These are phyloP conservation scores for Lachancea fermentati DNA, from an alignment of 805 yeast species.

Conservation along the genomic window DNA sequence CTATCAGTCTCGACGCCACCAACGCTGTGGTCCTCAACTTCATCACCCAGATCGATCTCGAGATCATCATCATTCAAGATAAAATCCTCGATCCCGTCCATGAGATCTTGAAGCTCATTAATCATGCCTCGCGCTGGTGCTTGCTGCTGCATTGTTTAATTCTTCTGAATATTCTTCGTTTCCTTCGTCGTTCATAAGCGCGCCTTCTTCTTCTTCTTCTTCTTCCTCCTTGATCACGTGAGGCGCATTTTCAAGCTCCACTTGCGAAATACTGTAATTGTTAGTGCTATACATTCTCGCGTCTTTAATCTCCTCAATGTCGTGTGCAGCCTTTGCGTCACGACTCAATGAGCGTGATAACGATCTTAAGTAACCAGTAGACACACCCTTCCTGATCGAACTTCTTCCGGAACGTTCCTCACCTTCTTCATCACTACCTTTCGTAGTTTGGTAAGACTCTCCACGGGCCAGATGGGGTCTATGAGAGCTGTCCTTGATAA, in stretches of 20 bases:
- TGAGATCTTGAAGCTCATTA: constrained; percentile 7
- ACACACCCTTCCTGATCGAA: constrained; percentile 26
- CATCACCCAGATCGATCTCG: background rate
- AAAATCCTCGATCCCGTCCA: constrained; percentile 26
- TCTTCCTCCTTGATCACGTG: constrained; percentile 20
- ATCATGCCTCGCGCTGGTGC: constrained; percentile 14
- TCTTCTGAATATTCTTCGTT: constrained; percentile 16
- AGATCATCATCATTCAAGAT: constrained; percentile 2
- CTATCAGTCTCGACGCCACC: constrained; percentile 1
- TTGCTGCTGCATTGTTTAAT: constrained; percentile 12
- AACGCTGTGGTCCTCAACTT: background rate
- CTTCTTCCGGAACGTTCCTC: constrained; percentile 21
- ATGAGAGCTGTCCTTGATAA: constrained; percentile 21
- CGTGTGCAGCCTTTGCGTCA: constrained; percentile 14
- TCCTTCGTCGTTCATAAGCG: constrained; percentile 20
- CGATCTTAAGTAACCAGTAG: constrained; percentile 51
- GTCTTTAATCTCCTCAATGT: constrained; percentile 9
- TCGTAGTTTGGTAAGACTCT: constrained; percentile 63
- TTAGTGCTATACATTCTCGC: constrained; percentile 21
- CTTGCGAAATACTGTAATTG: constrained; percentile 27
- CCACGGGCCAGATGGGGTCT: constrained; percentile 72
- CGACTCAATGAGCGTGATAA: constrained; percentile 27
- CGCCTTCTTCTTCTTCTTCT: constrained; percentile 17
- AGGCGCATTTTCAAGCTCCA: constrained; percentile 25
- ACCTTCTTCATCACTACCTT: constrained; percentile 35